A percentile compares a stretch with the other conserved stretches of the same genome.
Conservation (phyloP, 176 grass and related monocot genomes). For the Typha latifolia region DNA sequence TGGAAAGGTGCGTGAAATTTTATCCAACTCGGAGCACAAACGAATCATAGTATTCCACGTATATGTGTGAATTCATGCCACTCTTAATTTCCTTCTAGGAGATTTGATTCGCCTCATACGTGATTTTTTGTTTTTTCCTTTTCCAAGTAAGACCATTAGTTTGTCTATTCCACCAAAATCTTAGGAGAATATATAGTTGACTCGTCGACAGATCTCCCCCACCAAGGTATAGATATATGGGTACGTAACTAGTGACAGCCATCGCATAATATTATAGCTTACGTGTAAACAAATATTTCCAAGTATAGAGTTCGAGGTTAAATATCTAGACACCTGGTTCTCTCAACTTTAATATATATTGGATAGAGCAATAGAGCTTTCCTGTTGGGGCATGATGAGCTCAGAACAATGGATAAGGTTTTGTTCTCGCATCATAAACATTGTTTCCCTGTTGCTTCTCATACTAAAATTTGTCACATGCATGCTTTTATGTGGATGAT, state of each 20-base stretch:
- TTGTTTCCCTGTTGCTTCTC: no score
- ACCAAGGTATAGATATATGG: background rate
- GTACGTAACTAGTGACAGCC: background rate
- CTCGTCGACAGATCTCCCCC: background rate
- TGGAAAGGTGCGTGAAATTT: background rate
- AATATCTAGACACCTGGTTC: no score
- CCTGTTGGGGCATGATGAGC: no score
- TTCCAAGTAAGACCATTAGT: background rate
- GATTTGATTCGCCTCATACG: background rate
- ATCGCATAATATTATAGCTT: no score
- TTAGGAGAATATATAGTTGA: background rate
- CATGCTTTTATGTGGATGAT: no score
- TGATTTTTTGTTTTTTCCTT: background rate
- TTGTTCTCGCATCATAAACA: no score
- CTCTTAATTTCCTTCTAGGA: background rate
- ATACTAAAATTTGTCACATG: no score
- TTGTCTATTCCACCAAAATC: background rate
- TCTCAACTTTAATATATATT: no score
- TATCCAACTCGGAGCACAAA: slow-evolving; percentile 2
- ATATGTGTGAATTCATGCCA: background rate
- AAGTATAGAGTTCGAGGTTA: no score
- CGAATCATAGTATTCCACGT: background rate
- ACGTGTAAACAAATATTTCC: no score
- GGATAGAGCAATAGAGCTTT: no score
- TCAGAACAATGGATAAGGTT: no score